Evolutionary conservation across 352 stramenopile species (phyloP).

Genomic region (Pythium sp.): DNA sequence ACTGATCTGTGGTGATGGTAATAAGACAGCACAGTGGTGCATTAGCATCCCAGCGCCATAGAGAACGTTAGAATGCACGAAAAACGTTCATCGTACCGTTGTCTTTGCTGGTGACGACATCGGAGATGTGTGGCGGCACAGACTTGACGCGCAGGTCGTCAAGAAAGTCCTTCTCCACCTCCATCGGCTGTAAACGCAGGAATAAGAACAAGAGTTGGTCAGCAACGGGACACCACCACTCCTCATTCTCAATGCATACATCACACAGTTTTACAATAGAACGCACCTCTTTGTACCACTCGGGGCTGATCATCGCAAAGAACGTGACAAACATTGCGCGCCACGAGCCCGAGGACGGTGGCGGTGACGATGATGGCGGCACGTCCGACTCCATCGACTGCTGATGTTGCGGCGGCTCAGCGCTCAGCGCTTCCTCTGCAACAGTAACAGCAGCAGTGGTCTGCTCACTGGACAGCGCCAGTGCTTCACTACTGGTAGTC

Average conservation of each 20-base stretch:
- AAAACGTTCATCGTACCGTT: constrained; percentile 4
- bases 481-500: background rate
- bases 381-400: background rate
- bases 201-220: background rate
- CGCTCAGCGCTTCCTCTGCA: background rate
- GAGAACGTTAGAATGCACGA: background rate
- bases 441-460: background rate
- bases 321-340: constrained; percentile 54
- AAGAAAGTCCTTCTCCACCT: constrained; percentile 33
- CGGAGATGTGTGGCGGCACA: constrained; percentile 48
- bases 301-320: constrained; percentile 60
- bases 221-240: background rate
- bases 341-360: constrained; percentile 33
- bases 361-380: constrained; percentile 5
- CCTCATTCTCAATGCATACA: background rate
- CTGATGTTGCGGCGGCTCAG: background rate
- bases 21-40: background rate
- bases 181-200: constrained; percentile 21
- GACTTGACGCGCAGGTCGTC: constrained; percentile 48
- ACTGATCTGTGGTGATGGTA: constrained; percentile 22
- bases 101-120: constrained; percentile 42
- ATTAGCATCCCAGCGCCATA: background rate
- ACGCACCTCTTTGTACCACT: constrained; percentile 44
- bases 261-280: background rate
- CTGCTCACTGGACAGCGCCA: background rate